These are phyloP conservation scores for Noccaea bulbosa DNA, from an alignment of 345 rosid genomes.

Conservation along the genomic window DNA sequence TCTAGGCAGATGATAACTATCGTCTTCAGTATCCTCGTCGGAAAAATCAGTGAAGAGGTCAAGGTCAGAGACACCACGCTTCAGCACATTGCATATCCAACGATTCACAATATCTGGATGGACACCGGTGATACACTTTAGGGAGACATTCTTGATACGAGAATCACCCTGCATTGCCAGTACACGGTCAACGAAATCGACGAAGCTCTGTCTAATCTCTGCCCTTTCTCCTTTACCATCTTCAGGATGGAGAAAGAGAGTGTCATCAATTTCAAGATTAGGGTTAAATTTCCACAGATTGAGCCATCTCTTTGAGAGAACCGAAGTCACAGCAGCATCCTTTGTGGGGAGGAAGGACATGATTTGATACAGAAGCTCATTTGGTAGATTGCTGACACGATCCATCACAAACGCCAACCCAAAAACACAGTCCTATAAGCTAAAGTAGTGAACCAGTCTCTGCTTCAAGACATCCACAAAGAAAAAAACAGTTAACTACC, in stretches of 20 bases:
- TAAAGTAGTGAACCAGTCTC: too few relatives aligned
- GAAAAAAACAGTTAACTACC: too few relatives aligned
- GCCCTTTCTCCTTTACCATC: slow-evolving; percentile 5
- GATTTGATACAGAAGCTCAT: background rate
- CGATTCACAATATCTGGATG: background rate
- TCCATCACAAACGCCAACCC: background rate
- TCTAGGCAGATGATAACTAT: background rate
- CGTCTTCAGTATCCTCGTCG: background rate
- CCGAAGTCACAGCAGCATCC: background rate
- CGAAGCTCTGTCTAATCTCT: slow-evolving; percentile 3
- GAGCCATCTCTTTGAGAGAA: slow-evolving; percentile 18
- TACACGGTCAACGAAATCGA: slow-evolving; percentile 10
- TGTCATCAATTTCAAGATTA: background rate
- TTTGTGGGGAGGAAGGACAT: slow-evolving; percentile 7
- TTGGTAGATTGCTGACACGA: background rate
- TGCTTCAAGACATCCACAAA: too few relatives aligned
- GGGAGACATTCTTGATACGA: background rate
- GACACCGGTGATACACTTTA: slow-evolving; percentile 5
- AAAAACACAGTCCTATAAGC: too few relatives aligned
- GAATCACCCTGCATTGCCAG: slow-evolving; percentile 4
- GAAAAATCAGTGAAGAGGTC: background rate
- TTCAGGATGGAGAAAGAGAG: slow-evolving; percentile 6
- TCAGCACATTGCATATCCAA: slow-evolving; percentile 25
- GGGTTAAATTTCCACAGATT: slow-evolving; percentile 3
- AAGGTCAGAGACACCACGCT: slow-evolving; percentile 16